phyloP scores from a whole-genome alignment of 805 yeast genomes.

The Cyberlindnera euphorbiiphila region DNA sequence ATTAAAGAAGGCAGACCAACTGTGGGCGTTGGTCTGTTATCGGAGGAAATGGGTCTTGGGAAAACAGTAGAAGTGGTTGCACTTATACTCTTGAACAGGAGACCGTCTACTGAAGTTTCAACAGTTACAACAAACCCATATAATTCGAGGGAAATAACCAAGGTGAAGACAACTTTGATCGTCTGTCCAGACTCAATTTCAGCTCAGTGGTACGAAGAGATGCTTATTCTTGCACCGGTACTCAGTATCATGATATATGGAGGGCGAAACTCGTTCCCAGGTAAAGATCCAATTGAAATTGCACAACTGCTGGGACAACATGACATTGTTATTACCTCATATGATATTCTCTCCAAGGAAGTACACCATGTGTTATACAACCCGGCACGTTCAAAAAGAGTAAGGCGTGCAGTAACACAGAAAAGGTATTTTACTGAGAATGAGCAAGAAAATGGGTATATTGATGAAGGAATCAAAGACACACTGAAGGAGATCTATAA shows the following conservation, averaged over 20 bases:
- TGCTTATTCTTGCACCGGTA: slow-evolving; percentile 53
- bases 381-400: slow-evolving; percentile 37
- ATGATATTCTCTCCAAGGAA: slow-evolving; percentile 66
- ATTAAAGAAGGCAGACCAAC: slow-evolving; percentile 21
- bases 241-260: slow-evolving; percentile 60
- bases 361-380: slow-evolving; percentile 74
- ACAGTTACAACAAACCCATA: slow-evolving; percentile 7
- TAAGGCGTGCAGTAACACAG: slow-evolving; percentile 12
- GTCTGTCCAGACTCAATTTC: slow-evolving; percentile 84
- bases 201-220: slow-evolving; percentile 83
- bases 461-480: slow-evolving; percentile 6
- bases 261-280: slow-evolving; percentile 40
- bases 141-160: slow-evolving; percentile 27
- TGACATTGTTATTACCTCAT: slow-evolving; percentile 82
- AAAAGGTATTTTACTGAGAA: background rate
- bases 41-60: slow-evolving; percentile 98
- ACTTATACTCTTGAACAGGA: slow-evolving; percentile 54
- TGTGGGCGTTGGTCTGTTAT: slow-evolving; percentile 52
- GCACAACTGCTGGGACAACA: slow-evolving; percentile 53
- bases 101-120: slow-evolving; percentile 33
- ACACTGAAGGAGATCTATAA: slow-evolving; percentile 13
- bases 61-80: slow-evolving; percentile 85
- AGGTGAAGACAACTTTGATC: slow-evolving; percentile 69
- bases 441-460: background rate
- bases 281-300: slow-evolving; percentile 33